These are phyloP conservation scores for Beauveria asiatica DNA, from an alignment of 2,329 filamentous ascomycete species.

Conservation along the genomic window DNA sequence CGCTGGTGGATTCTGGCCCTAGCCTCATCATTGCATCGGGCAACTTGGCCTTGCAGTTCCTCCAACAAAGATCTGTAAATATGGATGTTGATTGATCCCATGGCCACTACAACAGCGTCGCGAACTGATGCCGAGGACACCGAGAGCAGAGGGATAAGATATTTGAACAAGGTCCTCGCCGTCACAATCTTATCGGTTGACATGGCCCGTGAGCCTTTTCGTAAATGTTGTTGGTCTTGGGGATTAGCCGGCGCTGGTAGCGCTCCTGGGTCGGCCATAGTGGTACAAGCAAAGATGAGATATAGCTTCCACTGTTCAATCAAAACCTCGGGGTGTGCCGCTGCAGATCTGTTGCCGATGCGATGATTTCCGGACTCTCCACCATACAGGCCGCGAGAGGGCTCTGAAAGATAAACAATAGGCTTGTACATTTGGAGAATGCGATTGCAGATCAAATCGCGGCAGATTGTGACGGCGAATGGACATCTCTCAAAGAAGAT, in stretches of 20 bases:
- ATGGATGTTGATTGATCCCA: conserved; percentile 91
- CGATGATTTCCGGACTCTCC: conserved; percentile 49
- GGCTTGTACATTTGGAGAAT: conserved; percentile 87
- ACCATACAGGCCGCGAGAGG: conserved; percentile 55
- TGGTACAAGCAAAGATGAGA: conserved; percentile 93
- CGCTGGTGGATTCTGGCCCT: conserved; percentile 80
- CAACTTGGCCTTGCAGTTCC: conserved; percentile 78
- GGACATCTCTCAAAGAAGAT: conserved; percentile 87
- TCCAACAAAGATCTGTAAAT: conserved; percentile 88
- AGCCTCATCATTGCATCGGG: conserved; percentile 80
- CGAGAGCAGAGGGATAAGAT: conserved; percentile 78
- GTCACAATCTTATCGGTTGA: conserved; percentile 73
- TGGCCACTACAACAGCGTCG: conserved; percentile 80
- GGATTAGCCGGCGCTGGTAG: conserved; percentile 25
- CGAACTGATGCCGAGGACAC: conserved; percentile 73
- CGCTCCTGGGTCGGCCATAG: conserved; percentile 73
- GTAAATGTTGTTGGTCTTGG: conserved; percentile 62
- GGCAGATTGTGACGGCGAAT: conserved; percentile 80
- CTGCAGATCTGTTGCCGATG: conserved; percentile 46
- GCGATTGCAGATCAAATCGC: conserved; percentile 87
- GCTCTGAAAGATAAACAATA: conserved; percentile 72
- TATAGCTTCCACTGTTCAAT: conserved; percentile 98
- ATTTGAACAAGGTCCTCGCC: conserved; percentile 81
- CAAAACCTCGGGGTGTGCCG: conserved; percentile 73
- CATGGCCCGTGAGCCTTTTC: conserved; percentile 67